Evolutionary conservation across 306 rosid genomes (phyloP).

Genomic region (Cucumis melo): DNA sequence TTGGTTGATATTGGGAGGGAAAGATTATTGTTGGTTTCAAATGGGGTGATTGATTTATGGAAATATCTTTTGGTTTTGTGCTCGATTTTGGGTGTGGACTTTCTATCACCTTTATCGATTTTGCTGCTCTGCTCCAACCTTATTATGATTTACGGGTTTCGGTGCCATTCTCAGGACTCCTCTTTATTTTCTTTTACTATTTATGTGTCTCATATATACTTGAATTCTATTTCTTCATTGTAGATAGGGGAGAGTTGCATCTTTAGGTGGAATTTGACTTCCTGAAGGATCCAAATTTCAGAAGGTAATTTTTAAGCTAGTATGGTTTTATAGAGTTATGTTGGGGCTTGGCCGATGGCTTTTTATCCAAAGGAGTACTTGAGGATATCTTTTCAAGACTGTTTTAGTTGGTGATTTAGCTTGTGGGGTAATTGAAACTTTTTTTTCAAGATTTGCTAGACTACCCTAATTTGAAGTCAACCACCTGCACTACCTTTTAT

Average conservation of each 20-base stretch:
- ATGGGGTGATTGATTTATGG: background rate
- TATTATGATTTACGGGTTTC: background rate
- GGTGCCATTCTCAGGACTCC: background rate
- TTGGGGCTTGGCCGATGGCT: background rate
- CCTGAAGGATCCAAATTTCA: conserved; percentile 19
- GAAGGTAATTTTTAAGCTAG: conserved; percentile 11
- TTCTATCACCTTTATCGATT: background rate
- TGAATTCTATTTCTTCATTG: conserved; percentile 24
- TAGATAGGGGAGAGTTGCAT: conserved; percentile 14
- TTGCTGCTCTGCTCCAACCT: background rate
- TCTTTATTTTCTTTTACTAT: conserved; percentile 1
- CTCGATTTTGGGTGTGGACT: background rate
- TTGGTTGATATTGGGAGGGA: background rate
- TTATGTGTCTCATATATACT: conserved; percentile 9
- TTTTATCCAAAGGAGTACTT: conserved; percentile 33
- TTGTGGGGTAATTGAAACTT: conserved; percentile 58
- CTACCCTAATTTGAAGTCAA: conserved; percentile 63
- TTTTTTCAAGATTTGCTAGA: conserved; percentile 79
- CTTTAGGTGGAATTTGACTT: conserved; percentile 23
- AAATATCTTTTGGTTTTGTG: background rate
- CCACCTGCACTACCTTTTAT: conserved; percentile 9
- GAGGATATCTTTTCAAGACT: conserved; percentile 73
- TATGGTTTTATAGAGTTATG: background rate
- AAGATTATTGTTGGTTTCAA: background rate
- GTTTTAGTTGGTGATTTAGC: conserved; percentile 76